A percentile compares a stretch with the other conserved stretches of the same genome.
Conservation (phyloP, 441 rosid genomes). For the Erysimum cheiri region DNA sequence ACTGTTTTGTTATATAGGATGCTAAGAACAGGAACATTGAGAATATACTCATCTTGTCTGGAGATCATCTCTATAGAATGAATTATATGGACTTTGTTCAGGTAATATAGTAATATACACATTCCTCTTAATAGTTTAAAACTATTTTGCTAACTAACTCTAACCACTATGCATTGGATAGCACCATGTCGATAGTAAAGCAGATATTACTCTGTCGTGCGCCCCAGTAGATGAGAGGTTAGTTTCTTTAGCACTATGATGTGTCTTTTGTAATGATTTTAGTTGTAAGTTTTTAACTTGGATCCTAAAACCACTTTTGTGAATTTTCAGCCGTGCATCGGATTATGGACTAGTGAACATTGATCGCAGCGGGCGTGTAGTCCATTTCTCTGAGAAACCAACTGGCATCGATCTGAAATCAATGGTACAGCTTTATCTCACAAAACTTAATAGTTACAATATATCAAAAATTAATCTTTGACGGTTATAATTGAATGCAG, state of each 20-base stretch:
- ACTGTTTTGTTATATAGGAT: conserved; percentile 59
- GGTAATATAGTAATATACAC: conserved; percentile 42
- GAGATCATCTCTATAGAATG: conserved; percentile 97
- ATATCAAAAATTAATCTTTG: no score
- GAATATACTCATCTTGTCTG: conserved; percentile 75
- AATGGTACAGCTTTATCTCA: conserved; percentile 60
- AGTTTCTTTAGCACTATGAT: conserved; percentile 31
- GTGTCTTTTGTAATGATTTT: conserved; percentile 3
- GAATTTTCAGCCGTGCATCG: conserved; percentile 79
- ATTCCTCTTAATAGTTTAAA: background rate
- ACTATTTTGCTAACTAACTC: background rate
- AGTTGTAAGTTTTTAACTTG: background rate
- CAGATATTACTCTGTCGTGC: conserved; percentile 88
- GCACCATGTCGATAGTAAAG: conserved; percentile 60
- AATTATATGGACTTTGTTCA: conserved; percentile 87
- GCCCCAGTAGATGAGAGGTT: conserved; percentile 75
- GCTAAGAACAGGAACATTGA: conserved; percentile 82
- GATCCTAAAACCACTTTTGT: background rate
- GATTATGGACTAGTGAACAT: conserved; percentile 90
- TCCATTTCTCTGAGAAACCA: conserved; percentile 90
- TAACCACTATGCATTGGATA: conserved; percentile 50
- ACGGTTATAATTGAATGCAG: conserved; percentile 43
- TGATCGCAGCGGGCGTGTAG: conserved; percentile 66
- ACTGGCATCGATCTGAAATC: conserved; percentile 72
- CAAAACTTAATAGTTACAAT: background rate